Base-by-base conservation (phyloP, 805 yeast genomes). In the Starmerella sirachaensis region DNA sequence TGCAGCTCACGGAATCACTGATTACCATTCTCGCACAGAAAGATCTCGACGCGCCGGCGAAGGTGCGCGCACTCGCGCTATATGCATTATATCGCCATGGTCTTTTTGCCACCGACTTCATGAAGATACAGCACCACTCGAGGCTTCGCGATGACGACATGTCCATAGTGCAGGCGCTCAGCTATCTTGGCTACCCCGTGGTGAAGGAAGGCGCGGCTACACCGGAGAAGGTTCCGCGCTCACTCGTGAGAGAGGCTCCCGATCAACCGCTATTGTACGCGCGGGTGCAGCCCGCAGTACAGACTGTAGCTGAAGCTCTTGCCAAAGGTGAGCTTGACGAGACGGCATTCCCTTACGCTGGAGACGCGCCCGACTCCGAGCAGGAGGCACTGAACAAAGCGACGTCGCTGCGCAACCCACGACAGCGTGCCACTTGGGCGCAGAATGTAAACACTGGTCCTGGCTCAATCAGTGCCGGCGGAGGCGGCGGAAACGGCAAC, bases 401-500 rank as follows among this genome's bases (percentile, higher is more conserved):
- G 20, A 70, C 68, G 31, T 74, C 86, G 1, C 61, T 79, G 42
- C 69, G 85, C 48, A 78, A 77, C 51, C 74, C 79, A 6, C 66
- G 80, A 29, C 81, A 78, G 49, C 72, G 76, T 45, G 84, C 88
- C 0, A 72, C 78, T 0, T 80, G 91, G 91, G 80, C 84, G 3
- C 73, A 69, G 42, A 61, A 65, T 14, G 48, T 45, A 10, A 18
- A 35, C 12, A 12, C 17, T 12, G 12, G 31, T 14, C n/a, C 38
- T 14, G 14, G 33, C 2, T 10, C 26, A 11, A 12, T 32, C 17
- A 7, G 23, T n/a, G 29, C 22, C 19, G 24, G 24, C 22, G 30
- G 14, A 12, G 10, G 13, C 18, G 29, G 18, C 6, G 30, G 32
- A n/a, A 13, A n/a, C 22, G 16, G 19, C 16, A 5, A 5, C 19